Conservation (phyloP, 768 basidiomycete genomes). For the Zangia roseola region DNA sequence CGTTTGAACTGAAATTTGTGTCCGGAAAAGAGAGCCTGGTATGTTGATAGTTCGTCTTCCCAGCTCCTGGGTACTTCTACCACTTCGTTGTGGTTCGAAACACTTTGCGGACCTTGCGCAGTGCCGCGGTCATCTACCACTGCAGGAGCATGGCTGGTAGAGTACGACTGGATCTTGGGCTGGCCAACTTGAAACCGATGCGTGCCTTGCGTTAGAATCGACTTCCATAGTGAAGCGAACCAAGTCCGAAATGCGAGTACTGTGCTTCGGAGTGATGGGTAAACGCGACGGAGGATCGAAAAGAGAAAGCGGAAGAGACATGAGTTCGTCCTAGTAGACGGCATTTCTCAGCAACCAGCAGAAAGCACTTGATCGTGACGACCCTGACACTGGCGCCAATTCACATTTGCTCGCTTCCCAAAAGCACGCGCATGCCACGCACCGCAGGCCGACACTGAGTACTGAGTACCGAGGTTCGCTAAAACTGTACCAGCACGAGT, state of each 20-base stretch:
- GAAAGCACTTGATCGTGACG: no score
- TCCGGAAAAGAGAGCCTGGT: neutral
- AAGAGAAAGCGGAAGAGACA: constrained; percentile 1
- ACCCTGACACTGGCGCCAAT: no score
- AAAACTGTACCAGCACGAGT: neutral
- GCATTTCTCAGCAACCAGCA: neutral
- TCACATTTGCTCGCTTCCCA: no score
- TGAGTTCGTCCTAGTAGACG: neutral
- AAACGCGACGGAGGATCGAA: neutral
- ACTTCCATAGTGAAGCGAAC: constrained; percentile 1
- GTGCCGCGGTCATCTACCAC: no score
- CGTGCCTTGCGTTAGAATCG: neutral
- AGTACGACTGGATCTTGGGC: neutral
- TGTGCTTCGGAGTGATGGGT: neutral
- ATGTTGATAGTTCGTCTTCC: neutral
- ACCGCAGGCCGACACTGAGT: constrained; percentile 2
- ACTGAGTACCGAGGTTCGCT: no score
- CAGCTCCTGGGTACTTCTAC: neutral
- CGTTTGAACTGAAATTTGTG: neutral
- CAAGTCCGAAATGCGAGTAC: neutral
- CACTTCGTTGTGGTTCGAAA: neutral
- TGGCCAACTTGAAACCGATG: neutral
- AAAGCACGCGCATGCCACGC: no score
- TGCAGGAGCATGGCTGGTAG: neutral
- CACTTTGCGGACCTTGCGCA: neutral